Evolutionary conservation across 495 filamentous ascomycete species (phyloP).

Genomic region (Podospora sp.): DNA sequence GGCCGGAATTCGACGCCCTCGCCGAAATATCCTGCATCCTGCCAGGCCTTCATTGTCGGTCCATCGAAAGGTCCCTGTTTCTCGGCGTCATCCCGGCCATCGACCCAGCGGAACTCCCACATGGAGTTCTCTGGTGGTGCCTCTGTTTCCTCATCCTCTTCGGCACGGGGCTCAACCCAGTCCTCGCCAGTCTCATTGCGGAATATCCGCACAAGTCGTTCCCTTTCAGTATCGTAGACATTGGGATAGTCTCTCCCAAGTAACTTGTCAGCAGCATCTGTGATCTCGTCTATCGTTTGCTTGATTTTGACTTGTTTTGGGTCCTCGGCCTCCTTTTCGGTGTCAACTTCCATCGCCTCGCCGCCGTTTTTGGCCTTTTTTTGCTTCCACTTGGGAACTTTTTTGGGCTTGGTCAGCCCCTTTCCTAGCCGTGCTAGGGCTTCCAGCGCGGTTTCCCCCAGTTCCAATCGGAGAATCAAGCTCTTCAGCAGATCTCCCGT

Average conservation of each 20-base stretch:
- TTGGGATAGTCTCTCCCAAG: slow-evolving; percentile 79
- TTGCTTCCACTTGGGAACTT: slow-evolving; percentile 62
- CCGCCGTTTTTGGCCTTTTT: slow-evolving; percentile 48
- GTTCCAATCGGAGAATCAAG: slow-evolving; percentile 73
- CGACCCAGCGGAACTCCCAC: slow-evolving; percentile 94
- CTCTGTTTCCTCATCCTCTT: slow-evolving; percentile 31
- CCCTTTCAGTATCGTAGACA: slow-evolving; percentile 88
- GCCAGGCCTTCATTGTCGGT: slow-evolving; percentile 83
- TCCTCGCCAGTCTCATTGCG: slow-evolving; percentile 84
- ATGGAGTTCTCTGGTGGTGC: slow-evolving; percentile 43
- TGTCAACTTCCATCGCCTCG: slow-evolving; percentile 66
- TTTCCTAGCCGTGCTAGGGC: slow-evolving; percentile 81
- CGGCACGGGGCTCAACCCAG: slow-evolving; percentile 66
- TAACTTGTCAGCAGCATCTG: slow-evolving; percentile 83
- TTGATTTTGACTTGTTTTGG: slow-evolving; percentile 69
- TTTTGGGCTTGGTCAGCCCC: slow-evolving; percentile 66
- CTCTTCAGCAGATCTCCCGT: slow-evolving; percentile 72
- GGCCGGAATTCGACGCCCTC: slow-evolving; percentile 87
- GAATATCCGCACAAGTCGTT: slow-evolving; percentile 80
- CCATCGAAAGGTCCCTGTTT: slow-evolving; percentile 87
- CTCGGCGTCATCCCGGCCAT: slow-evolving; percentile 78
- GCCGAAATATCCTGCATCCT: slow-evolving; percentile 88
- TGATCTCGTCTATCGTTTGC: slow-evolving; percentile 77
- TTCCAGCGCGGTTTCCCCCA: slow-evolving; percentile 86
- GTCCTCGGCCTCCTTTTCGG: slow-evolving; percentile 58